These are phyloP conservation scores for Mycosphaerella sp. DNA, from an alignment of 2,329 filamentous ascomycete genomes.

Conservation along the genomic window DNA sequence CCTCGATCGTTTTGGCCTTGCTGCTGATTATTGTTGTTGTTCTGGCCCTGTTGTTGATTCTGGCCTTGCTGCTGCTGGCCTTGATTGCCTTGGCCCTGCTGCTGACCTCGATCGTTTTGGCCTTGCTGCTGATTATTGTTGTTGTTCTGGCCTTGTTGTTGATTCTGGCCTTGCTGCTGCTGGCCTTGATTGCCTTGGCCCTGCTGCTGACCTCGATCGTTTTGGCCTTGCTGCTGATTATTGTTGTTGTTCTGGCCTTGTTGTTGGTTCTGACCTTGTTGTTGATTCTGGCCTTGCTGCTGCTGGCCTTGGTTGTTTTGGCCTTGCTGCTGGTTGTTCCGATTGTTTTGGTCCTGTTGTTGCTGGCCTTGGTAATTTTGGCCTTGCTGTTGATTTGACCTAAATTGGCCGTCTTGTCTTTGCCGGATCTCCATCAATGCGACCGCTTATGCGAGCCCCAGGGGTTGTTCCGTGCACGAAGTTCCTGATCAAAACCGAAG, in stretches of 20 bases:
- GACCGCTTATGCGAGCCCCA: neutral
- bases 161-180: neutral
- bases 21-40: neutral
- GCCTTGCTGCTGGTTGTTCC: neutral
- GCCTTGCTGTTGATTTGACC: neutral
- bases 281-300: neutral
- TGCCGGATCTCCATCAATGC: neutral
- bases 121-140: neutral
- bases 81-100: neutral
- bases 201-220: neutral
- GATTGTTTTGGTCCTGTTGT: neutral
- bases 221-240: neutral
- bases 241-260: neutral
- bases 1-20: neutral
- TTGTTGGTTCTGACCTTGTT: neutral
- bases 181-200: slow-evolving; percentile 1
- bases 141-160: neutral
- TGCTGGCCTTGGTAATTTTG: neutral
- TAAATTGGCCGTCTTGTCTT: neutral
- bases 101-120: neutral
- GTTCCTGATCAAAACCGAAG: neutral
- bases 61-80: neutral
- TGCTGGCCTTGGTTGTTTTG: neutral
- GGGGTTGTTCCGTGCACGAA: neutral
- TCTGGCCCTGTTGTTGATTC: neutral